These are phyloP conservation scores for Rhizophora mangle DNA, from an alignment of 345 rosid genomes.

Conservation along the genomic window DNA sequence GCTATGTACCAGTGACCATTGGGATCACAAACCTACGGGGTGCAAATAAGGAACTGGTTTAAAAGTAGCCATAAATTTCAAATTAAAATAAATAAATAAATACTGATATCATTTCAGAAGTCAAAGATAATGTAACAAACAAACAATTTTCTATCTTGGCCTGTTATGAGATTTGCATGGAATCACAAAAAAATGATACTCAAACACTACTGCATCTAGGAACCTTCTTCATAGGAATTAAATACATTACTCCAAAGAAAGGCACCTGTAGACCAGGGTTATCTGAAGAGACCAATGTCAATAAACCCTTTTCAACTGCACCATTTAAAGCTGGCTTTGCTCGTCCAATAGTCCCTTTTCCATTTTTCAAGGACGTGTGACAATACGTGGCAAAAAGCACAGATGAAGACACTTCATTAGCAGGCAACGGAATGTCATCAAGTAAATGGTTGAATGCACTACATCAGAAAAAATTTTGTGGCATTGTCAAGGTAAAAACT, in stretches of 20 bases:
- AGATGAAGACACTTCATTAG: conserved; percentile 84
- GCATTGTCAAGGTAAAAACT: conserved; percentile 1
- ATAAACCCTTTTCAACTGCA: conserved; percentile 89
- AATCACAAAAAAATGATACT: not conserved
- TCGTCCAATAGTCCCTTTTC: conserved; percentile 64
- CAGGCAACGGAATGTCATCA: conserved; percentile 86
- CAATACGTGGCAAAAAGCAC: conserved; percentile 74
- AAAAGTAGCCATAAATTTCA: not conserved
- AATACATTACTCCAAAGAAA: conserved; percentile 12
- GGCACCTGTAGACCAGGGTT: conserved; percentile 74
- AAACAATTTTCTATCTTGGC: not conserved
- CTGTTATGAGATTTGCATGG: not conserved
- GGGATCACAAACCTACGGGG: conserved; percentile 84
- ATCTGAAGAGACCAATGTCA: conserved; percentile 80
- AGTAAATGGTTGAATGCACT: conserved; percentile 91
- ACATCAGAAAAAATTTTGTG: conserved; percentile 33
- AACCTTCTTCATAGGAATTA: conserved; percentile 6
- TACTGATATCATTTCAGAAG: not conserved
- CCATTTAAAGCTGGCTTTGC: conserved; percentile 56
- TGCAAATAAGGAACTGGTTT: conserved; percentile 9
- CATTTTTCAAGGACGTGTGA: conserved; percentile 59
- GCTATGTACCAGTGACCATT: conserved; percentile 96
- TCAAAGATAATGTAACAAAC: not conserved
- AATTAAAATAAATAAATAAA: not conserved
- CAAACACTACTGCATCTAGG: not conserved